phyloP scores from a whole-genome alignment of 495 filamentous ascomycete species.

The Neurospora tetraspora region DNA sequence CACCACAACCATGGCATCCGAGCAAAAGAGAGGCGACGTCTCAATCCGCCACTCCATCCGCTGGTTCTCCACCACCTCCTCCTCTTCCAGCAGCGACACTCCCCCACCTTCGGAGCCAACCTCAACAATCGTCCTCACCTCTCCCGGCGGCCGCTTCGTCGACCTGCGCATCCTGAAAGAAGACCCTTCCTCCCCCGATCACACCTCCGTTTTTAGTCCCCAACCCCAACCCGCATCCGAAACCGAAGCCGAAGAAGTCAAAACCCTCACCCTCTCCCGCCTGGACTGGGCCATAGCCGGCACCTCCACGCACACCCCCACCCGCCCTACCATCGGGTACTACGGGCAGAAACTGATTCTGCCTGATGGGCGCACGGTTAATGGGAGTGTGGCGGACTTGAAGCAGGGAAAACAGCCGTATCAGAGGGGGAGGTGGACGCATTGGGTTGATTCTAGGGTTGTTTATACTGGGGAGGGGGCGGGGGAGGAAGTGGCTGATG shows the following conservation, averaged over 20 bases:
- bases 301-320: conserved; percentile 20
- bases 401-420: background rate
- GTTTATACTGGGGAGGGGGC: background rate
- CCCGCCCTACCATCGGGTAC: background rate
- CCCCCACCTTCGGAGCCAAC: conserved; percentile 23
- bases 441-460: conserved; percentile 43
- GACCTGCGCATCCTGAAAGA: conserved; percentile 34
- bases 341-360: background rate
- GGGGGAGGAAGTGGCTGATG: conserved; percentile 26
- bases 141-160: conserved; percentile 36
- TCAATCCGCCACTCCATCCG: conserved; percentile 31
- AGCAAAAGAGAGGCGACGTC: conserved; percentile 16
- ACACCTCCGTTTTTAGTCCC: background rate
- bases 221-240: conserved; percentile 1
- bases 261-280: background rate
- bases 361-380: background rate
- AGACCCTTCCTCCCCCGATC: background rate
- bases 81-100: conserved; percentile 4
- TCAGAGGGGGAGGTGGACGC: conserved; percentile 28
- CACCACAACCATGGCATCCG: background rate
- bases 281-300: conserved; percentile 49
- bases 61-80: conserved; percentile 28
- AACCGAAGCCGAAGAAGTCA: conserved; percentile 1
- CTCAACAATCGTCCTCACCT: conserved; percentile 39
- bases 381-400: background rate